Percentiles rank a stretch among this genome's conserved stretches.
Conservation (phyloP, 2,329 filamentous ascomycete genomes). For the Colletotrichum sp. region DNA sequence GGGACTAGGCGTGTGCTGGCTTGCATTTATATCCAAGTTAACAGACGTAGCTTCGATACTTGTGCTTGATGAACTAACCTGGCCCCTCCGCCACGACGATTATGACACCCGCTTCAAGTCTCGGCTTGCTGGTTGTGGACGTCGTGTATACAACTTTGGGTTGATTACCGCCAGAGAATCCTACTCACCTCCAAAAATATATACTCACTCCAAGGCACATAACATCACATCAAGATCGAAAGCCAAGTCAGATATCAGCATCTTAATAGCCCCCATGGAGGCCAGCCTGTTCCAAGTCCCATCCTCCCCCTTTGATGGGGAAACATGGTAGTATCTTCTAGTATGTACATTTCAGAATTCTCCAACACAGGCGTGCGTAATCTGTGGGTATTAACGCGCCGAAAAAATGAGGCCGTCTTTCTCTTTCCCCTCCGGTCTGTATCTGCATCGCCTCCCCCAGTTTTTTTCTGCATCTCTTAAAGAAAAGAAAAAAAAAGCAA, state of each 20-base stretch:
- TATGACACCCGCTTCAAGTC: not conserved
- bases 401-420: not conserved
- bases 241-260: conserved; percentile 7
- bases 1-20: not conserved
- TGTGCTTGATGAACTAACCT: not conserved
- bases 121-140: not conserved
- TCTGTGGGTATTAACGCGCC: not conserved
- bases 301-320: not conserved
- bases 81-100: not conserved
- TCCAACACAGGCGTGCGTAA: not conserved
- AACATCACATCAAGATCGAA: not conserved
- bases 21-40: not conserved
- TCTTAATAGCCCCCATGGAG: not conserved
- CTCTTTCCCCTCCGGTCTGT: not conserved
- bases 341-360: conserved; percentile 8
- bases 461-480: not conserved
- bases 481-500: not conserved
- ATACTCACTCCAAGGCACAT: not conserved
- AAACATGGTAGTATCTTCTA: not conserved
- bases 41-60: not conserved
- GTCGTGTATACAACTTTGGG: no score
- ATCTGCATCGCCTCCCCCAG: not conserved
- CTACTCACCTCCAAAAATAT: not conserved
- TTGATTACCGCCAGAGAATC: not conserved
- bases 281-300: not conserved